Evolutionary conservation across 1,284 basidiomycete species (phyloP).

Genomic region (Inonotus hispidus): DNA sequence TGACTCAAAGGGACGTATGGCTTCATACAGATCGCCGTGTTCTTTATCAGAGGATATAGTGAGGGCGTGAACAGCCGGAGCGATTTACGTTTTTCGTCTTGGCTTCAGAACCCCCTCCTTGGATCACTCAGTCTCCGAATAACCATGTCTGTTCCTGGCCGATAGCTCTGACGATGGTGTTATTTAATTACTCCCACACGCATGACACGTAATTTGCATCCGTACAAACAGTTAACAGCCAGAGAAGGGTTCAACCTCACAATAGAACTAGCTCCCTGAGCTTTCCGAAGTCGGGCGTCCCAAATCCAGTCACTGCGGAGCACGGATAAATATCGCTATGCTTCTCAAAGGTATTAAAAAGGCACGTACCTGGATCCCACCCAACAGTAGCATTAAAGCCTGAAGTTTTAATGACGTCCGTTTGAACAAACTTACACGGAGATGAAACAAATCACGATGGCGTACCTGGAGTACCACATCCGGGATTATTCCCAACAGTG

Average conservation of each 20-base stretch:
- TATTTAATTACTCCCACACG: not conserved
- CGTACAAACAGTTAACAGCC: not conserved
- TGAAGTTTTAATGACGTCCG: conserved; percentile 14
- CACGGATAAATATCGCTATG: not conserved
- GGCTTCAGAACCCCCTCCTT: too few species aligned
- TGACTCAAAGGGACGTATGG: too few species aligned
- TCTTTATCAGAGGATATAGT: too few species aligned
- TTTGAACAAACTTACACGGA: not conserved
- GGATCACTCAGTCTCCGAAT: not conserved
- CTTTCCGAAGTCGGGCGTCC: conserved; percentile 42
- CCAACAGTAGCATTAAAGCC: conserved; percentile 34
- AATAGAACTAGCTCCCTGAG: conserved; percentile 21
- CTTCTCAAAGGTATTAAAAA: not conserved
- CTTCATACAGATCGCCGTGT: too few species aligned
- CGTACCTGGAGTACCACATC: conserved; percentile 52
- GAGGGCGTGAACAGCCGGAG: too few species aligned
- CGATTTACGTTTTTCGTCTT: too few species aligned
- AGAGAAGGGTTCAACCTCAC: not conserved
- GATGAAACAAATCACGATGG: conserved; percentile 10
- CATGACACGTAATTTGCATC: not conserved
- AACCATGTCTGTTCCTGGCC: not conserved
- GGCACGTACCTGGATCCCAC: conserved; percentile 41
- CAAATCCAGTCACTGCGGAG: conserved; percentile 40
- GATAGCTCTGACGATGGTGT: not conserved
- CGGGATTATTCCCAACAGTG: conserved; percentile 46